Conservation (phyloP, 1,139 yeast species). For the Diutina neorugosa region DNA sequence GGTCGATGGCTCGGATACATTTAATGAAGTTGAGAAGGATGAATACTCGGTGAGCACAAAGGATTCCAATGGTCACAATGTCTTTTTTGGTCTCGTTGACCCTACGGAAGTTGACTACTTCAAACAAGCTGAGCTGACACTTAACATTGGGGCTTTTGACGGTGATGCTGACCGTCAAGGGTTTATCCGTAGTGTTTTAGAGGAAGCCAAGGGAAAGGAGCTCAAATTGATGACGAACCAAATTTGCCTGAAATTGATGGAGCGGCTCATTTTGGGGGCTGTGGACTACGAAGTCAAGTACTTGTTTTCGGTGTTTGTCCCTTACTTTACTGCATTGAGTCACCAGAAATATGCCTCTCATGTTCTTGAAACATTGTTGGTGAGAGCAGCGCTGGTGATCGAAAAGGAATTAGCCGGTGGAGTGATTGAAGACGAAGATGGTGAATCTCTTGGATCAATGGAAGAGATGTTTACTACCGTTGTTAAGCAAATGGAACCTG, state of each 20-base stretch:
- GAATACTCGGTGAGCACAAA: not conserved
- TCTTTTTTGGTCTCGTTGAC: slow-evolving; percentile 78
- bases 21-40: slow-evolving; percentile 4
- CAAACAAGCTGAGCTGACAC: slow-evolving; percentile 81
- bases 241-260: slow-evolving; percentile 86
- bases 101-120: slow-evolving; percentile 78
- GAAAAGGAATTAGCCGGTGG: slow-evolving; percentile 45
- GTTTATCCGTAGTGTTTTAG: slow-evolving; percentile 66
- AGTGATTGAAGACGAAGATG: slow-evolving; percentile 22
- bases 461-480: slow-evolving; percentile 54
- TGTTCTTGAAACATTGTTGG: slow-evolving; percentile 77
- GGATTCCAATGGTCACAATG: slow-evolving; percentile 11
- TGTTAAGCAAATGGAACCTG: slow-evolving; percentile 56
- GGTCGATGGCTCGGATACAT: slow-evolving; percentile 3
- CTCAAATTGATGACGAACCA: slow-evolving; percentile 88
- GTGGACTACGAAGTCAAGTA: slow-evolving; percentile 51
- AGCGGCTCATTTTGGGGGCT: slow-evolving; percentile 64
- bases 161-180: slow-evolving; percentile 59
- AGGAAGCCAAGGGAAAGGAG: slow-evolving; percentile 84
- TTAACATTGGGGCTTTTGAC: slow-evolving; percentile 72
- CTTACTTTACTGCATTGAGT: slow-evolving; percentile 64
- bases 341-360: slow-evolving; percentile 91
- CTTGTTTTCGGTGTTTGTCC: slow-evolving; percentile 54
- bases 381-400: slow-evolving; percentile 61
- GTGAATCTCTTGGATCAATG: slow-evolving; percentile 21